phyloP scores from a whole-genome alignment of 768 basidiomycete species.

The Trametes coccinea region DNA sequence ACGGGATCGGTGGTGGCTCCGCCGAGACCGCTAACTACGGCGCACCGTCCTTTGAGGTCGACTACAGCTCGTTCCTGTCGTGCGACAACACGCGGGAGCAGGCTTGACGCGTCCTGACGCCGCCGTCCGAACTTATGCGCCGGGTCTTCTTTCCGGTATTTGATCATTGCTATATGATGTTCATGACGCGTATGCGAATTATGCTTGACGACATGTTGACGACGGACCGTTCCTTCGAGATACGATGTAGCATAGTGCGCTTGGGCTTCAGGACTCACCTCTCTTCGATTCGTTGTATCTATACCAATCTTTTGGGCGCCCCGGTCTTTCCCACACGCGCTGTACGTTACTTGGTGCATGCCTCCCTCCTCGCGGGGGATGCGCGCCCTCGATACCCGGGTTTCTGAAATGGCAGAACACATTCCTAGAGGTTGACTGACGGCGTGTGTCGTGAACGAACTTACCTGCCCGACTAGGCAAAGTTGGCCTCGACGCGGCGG shows the following conservation, averaged over 20 bases:
- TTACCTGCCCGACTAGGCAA: conserved; percentile 15
- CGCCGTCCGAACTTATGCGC: neutral
- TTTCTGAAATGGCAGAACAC: conserved; percentile 3
- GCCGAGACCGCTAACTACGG: conserved; percentile 21
- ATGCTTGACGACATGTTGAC: conserved; percentile 15
- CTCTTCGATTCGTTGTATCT: conserved; percentile 18
- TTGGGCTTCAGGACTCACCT: conserved; percentile 13
- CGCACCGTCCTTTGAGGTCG: conserved; percentile 21
- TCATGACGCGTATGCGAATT: conserved; percentile 16
- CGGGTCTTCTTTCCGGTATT: neutral
- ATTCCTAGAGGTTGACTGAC: neutral
- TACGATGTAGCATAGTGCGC: conserved; percentile 19
- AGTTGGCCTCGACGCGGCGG: neutral
- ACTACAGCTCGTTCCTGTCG: conserved; percentile 24
- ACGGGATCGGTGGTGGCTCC: conserved; percentile 21
- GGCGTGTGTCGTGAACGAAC: conserved; percentile 5
- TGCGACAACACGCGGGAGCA: conserved; percentile 8
- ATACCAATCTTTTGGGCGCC: conserved; percentile 6
- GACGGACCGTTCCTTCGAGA: conserved; percentile 10
- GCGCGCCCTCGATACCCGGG: conserved; percentile 15
- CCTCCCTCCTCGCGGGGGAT: neutral
- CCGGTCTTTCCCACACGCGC: neutral
- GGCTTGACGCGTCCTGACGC: neutral
- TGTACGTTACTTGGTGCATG: conserved; percentile 12
- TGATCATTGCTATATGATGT: conserved; percentile 12